These are phyloP conservation scores for Aspergillus fischeri DNA, from an alignment of 2,329 filamentous ascomycete genomes.

Conservation along the genomic window DNA sequence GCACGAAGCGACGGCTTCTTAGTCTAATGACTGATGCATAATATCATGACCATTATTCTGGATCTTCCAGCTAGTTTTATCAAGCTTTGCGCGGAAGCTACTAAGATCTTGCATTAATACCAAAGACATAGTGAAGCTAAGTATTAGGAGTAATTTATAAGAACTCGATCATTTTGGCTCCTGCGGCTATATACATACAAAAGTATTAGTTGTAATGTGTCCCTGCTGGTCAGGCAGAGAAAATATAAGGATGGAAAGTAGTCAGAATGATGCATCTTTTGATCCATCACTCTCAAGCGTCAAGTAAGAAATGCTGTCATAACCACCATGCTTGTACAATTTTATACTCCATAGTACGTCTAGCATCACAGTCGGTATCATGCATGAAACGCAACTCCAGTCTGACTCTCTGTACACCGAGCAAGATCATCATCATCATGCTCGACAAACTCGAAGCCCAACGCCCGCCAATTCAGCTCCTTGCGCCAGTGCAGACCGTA, in stretches of 20 bases:
- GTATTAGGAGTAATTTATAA: too few species aligned
- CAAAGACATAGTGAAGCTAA: too few species aligned
- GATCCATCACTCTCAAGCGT: too few species aligned
- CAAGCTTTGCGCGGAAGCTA: too few species aligned
- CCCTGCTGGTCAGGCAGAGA: too few species aligned
- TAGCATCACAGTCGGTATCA: constrained; percentile 1
- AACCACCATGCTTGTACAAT: not conserved
- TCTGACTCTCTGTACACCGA: constrained; percentile 1
- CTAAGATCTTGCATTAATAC: too few species aligned
- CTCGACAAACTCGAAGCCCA: constrained; percentile 45
- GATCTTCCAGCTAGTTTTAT: too few species aligned
- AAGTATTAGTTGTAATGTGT: too few species aligned
- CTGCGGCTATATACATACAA: too few species aligned
- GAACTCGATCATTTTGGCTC: too few species aligned
- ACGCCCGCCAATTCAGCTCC: constrained; percentile 49
- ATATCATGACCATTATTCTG: not conserved
- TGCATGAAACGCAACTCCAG: constrained; percentile 18
- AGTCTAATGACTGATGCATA: not conserved
- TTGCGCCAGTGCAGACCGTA: constrained; percentile 64
- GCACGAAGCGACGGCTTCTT: not conserved
- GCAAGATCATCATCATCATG: constrained; percentile 8
- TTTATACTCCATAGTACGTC: not conserved
- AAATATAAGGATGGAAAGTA: too few species aligned
- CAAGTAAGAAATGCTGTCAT: not conserved
- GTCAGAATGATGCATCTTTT: too few species aligned